phyloP scores from a whole-genome alignment of 768 basidiomycete genomes.

The Mycena haematopus region DNA sequence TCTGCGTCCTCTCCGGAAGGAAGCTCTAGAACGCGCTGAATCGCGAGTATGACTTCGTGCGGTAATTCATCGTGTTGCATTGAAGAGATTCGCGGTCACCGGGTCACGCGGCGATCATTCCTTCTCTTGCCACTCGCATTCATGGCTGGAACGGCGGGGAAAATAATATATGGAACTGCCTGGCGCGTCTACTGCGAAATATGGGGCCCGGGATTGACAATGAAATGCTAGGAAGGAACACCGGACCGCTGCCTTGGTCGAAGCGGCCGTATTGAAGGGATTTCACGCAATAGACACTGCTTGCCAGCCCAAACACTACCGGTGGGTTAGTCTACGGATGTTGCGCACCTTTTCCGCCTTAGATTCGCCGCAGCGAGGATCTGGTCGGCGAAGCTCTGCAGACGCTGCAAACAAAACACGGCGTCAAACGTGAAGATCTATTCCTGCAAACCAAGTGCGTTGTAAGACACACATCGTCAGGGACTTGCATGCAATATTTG shows the following conservation, averaged over 20 bases:
- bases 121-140: conserved; percentile 1
- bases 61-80: conserved; percentile 62
- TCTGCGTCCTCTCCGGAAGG: conserved; percentile 53
- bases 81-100: neutral
- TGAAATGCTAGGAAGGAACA: conserved; percentile 72
- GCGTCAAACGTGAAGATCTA: conserved; percentile 70
- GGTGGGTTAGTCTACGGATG: conserved; percentile 41
- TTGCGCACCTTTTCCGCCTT: conserved; percentile 7
- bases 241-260: conserved; percentile 68
- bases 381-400: conserved; percentile 79
- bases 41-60: conserved; percentile 69
- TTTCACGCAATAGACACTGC: conserved; percentile 88
- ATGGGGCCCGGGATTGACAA: conserved; percentile 2
- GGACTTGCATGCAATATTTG: neutral
- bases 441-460: conserved; percentile 83
- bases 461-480: neutral
- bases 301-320: conserved; percentile 77
- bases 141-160: conserved; percentile 37
- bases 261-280: conserved; percentile 74
- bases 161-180: conserved; percentile 67
- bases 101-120: neutral
- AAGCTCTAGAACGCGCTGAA: conserved; percentile 73
- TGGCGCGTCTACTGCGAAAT: conserved; percentile 45
- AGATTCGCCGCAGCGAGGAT: conserved; percentile 61
- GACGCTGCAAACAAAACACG: conserved; percentile 59